These are phyloP conservation scores for Monilinia aucupariae DNA, from an alignment of 2,329 filamentous ascomycete species.

Conservation along the genomic window DNA sequence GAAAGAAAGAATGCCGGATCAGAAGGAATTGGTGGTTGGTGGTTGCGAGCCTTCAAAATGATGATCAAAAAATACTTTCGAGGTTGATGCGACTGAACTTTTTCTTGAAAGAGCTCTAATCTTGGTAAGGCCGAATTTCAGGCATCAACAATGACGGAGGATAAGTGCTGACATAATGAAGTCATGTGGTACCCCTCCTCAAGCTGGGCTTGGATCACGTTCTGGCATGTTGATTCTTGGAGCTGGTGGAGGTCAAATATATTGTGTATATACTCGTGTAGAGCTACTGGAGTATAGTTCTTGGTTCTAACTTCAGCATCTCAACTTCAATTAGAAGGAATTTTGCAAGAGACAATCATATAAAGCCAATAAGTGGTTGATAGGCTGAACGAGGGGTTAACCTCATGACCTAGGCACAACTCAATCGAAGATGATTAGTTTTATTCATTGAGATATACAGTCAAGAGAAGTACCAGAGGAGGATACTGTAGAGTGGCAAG, in stretches of 20 bases:
- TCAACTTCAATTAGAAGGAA: too few relatives aligned
- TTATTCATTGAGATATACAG: too few relatives aligned
- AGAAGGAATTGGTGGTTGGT: slow-evolving; percentile 12
- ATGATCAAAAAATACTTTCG: slow-evolving; percentile 13
- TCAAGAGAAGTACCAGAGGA: too few relatives aligned
- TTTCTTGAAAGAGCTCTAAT: slow-evolving; percentile 19
- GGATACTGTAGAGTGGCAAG: too few relatives aligned
- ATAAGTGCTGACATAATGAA: neutral
- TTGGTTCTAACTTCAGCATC: neutral
- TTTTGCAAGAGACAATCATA: too few relatives aligned
- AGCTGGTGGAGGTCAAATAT: too few relatives aligned
- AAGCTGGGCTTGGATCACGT: neutral
- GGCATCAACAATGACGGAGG: slow-evolving; percentile 9
- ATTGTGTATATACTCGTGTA: too few relatives aligned
- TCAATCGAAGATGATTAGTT: too few relatives aligned
- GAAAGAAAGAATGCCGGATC: slow-evolving; percentile 12
- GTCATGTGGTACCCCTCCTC: neutral
- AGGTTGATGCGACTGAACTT: slow-evolving; percentile 19
- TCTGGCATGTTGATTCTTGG: neutral
- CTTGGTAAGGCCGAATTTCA: slow-evolving; percentile 1
- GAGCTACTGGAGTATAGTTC: neutral
- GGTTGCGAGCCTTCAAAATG: slow-evolving; percentile 6
- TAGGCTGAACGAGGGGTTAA: too few relatives aligned
- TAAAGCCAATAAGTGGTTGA: too few relatives aligned
- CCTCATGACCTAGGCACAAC: too few relatives aligned